Base-by-base conservation (phyloP, 495 filamentous ascomycete species). In the Talaromyces ruber region DNA sequence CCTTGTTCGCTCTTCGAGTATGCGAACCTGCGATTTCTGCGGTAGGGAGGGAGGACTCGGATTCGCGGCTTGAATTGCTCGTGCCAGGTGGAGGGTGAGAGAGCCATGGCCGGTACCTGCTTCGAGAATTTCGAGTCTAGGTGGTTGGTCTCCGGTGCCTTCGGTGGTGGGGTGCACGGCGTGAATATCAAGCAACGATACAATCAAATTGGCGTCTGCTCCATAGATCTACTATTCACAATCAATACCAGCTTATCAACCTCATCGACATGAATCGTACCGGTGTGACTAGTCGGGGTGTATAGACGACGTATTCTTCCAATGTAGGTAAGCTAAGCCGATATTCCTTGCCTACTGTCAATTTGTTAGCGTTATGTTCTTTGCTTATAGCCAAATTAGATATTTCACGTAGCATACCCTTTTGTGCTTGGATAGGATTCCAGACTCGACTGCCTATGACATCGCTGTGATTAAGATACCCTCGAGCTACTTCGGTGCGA, bases 51-150 rank as follows among this genome's bases (percentile, higher is more conserved):
- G 73, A 16, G 70, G 79, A 58, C 60, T 67, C 2, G 81, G 70
- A 71, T 92, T 92, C 8, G 85, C 88, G 16, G 84, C 89, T 70
- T 91, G 87, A 24, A 92, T 83, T 30, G 87, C 88, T n/a, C 87
- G 82, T 22, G 87, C 83, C 14, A 93, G 79, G 64, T 89, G 80
- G 7, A 93, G 74, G 2, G 89, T 93, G 54, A 93, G 72, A 12
- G 86, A 85, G 55, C 89, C 90, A 75, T 91, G 86, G 3, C 90
- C 90, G 1, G 90, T 93, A 6, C 90, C 90, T 39, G 88, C 89
- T 72, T 93, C 90, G 34, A 93, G 84, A 39, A 93, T 88, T 66
- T 92, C 88, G 0, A 91, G 63, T 8, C 24, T 39, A 39, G 74
- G 74, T 6, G 64, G 53, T 0, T 64, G 58, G 8, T 58, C 18